Percentiles rank a stretch among this genome's conserved stretches.
phyloP scores from a whole-genome alignment of 176 grass and related monocot species.

The Aegilops umbellulata region DNA sequence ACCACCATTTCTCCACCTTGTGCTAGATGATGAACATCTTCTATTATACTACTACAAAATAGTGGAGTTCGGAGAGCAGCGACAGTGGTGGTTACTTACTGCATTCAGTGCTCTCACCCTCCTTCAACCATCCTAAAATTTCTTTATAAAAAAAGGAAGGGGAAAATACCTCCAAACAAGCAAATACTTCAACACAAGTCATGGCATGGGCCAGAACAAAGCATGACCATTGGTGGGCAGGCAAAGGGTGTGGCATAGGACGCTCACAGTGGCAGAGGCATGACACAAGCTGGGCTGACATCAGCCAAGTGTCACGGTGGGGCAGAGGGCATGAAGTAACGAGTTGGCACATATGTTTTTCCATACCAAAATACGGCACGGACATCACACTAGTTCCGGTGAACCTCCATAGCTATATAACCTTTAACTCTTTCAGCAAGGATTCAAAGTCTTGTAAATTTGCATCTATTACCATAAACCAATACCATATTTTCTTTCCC shows the following conservation, averaged over 20 bases:
- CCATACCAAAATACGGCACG: background rate
- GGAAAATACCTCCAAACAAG: background rate
- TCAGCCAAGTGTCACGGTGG: background rate
- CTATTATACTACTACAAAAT: conserved; percentile 9
- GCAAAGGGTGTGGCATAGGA: background rate
- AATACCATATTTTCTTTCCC: background rate
- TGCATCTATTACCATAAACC: background rate
- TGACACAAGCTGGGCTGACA: background rate
- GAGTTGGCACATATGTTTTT: background rate
- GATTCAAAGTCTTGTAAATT: background rate
- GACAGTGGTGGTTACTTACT: background rate
- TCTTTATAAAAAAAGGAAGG: background rate
- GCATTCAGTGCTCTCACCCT: background rate
- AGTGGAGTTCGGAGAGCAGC: background rate
- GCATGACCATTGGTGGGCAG: background rate
- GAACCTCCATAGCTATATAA: background rate
- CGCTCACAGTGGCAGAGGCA: background rate
- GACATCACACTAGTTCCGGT: background rate
- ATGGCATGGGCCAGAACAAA: background rate
- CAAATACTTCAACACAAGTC: background rate
- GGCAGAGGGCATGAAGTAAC: background rate
- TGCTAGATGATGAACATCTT: background rate
- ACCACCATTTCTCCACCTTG: conserved; percentile 10
- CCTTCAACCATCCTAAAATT: background rate
- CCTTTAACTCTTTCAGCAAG: background rate